Evolutionary conservation across 129 eudicot species (phyloP).

Genomic region (Escallonia rubra): DNA sequence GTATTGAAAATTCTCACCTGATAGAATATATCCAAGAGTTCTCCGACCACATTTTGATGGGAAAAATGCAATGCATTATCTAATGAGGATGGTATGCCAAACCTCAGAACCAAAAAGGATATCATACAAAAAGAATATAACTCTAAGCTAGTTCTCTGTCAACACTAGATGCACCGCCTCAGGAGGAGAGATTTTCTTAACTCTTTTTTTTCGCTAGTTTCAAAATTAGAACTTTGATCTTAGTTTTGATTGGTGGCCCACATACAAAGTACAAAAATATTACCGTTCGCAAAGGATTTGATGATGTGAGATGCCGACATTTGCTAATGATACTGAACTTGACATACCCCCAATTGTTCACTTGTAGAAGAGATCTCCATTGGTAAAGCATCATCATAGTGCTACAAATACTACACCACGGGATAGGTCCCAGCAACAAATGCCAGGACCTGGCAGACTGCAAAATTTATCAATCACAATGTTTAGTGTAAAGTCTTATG

Average conservation of each 20-base stretch:
- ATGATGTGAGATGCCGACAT: neutral
- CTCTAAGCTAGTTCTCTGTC: slow-evolving; percentile 16
- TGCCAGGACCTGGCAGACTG: neutral
- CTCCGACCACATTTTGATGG: slow-evolving; percentile 35
- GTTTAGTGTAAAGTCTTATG: neutral
- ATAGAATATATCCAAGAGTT: slow-evolving; percentile 4
- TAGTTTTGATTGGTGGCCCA: slow-evolving; percentile 1
- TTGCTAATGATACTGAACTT: neutral
- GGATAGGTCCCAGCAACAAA: neutral
- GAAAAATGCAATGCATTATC: slow-evolving; percentile 31
- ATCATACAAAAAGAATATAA: slow-evolving; percentile 41
- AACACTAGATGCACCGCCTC: slow-evolving; percentile 13
- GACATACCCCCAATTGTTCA: neutral
- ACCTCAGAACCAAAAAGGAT: slow-evolving; percentile 25
- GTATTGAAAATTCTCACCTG: neutral
- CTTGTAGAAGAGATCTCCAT: neutral
- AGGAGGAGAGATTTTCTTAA: neutral
- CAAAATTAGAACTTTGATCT: slow-evolving; percentile 12
- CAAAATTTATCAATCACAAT: neutral
- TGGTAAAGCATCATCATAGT: neutral
- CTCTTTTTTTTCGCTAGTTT: neutral
- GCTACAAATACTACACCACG: slow-evolving; percentile 4
- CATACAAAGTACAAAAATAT: slow-evolving; percentile 6
- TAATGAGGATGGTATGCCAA: slow-evolving; percentile 38
- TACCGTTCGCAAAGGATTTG: neutral